Evolutionary conservation across 1,284 basidiomycete genomes (phyloP).

Genomic region (Austroboletus novae-zelandiae): DNA sequence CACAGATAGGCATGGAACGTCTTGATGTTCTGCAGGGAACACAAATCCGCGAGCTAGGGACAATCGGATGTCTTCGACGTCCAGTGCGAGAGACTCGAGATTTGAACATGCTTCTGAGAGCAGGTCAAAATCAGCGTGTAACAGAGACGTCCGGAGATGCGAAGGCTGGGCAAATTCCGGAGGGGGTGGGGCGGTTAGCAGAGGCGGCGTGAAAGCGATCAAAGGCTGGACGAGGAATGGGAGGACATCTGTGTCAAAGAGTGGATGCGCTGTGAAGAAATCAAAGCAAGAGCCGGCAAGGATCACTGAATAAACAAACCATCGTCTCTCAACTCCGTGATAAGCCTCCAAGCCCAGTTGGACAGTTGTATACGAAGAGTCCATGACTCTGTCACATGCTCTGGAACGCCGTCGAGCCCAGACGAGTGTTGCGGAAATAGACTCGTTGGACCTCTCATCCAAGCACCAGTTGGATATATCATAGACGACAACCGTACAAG

Average conservation of each 20-base stretch:
- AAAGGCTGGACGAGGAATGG: slow-evolving; percentile 61
- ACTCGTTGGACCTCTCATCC: slow-evolving; percentile 39
- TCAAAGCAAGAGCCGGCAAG: slow-evolving; percentile 10
- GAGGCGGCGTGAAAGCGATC: slow-evolving; percentile 54
- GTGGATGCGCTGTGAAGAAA: slow-evolving; percentile 42
- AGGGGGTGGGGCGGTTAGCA: slow-evolving; percentile 36
- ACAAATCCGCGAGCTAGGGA: slow-evolving; percentile 66
- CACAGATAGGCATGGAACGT: slow-evolving; percentile 56
- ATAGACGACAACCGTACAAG: slow-evolving; percentile 66
- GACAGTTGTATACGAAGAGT: slow-evolving; percentile 59
- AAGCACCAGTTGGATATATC: slow-evolving; percentile 69
- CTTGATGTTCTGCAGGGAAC: slow-evolving; percentile 54
- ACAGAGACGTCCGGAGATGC: slow-evolving; percentile 47
- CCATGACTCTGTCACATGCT: slow-evolving; percentile 56
- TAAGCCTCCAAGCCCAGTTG: slow-evolving; percentile 73
- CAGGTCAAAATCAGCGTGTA: slow-evolving; percentile 67
- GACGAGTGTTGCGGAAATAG: slow-evolving; percentile 24
- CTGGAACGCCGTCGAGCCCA: slow-evolving; percentile 21
- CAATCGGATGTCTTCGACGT: slow-evolving; percentile 69
- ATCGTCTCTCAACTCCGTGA: slow-evolving; percentile 65
- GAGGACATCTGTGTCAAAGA: slow-evolving; percentile 60
- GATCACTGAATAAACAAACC: slow-evolving; percentile 37
- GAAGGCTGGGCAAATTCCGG: slow-evolving; percentile 43
- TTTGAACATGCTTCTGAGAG: slow-evolving; percentile 72
- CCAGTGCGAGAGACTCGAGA: slow-evolving; percentile 73